phyloP scores from a whole-genome alignment of 2,329 filamentous ascomycete genomes.

The Lecanicillium sp. region DNA sequence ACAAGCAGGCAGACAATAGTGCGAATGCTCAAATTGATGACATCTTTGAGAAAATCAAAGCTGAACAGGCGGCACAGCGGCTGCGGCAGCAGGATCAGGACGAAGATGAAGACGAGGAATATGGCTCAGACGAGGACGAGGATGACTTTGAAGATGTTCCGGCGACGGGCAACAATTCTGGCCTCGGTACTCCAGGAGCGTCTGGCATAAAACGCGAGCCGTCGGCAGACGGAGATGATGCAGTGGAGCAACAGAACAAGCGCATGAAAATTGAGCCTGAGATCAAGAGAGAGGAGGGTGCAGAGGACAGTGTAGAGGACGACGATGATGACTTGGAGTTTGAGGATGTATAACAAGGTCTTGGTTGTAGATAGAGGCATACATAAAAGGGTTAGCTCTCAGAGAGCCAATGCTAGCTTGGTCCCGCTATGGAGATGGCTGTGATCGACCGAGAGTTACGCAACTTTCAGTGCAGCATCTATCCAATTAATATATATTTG shows the following conservation, averaged over 20 bases:
- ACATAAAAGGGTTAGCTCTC: no score
- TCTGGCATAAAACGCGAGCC: constrained; percentile 26
- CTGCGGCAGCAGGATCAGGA: constrained; percentile 20
- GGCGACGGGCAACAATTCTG: constrained; percentile 24
- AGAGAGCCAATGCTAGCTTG: no score
- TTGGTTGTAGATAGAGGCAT: constrained; percentile 1
- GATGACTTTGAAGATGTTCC: constrained; percentile 43
- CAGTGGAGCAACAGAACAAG: constrained; percentile 45
- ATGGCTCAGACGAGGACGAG: constrained; percentile 33
- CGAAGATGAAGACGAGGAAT: constrained; percentile 22
- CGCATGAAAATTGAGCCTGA: constrained; percentile 50
- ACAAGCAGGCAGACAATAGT: constrained; percentile 35
- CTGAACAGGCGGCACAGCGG: constrained; percentile 44
- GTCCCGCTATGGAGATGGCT: no score
- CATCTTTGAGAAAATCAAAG: constrained; percentile 59
- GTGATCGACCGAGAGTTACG: no score
- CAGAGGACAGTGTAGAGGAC: constrained; percentile 35
- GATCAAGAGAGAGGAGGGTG: constrained; percentile 37
- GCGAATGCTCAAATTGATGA: constrained; percentile 54
- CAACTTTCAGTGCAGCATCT: no score
- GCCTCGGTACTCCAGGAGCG: constrained; percentile 22
- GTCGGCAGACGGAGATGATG: constrained; percentile 19
- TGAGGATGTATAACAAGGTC: constrained; percentile 39
- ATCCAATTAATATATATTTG: no score
- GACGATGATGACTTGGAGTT: constrained; percentile 48